Base-by-base conservation (phyloP, 2,329 filamentous ascomycete genomes). In the Hymenoscyphus occultus region DNA sequence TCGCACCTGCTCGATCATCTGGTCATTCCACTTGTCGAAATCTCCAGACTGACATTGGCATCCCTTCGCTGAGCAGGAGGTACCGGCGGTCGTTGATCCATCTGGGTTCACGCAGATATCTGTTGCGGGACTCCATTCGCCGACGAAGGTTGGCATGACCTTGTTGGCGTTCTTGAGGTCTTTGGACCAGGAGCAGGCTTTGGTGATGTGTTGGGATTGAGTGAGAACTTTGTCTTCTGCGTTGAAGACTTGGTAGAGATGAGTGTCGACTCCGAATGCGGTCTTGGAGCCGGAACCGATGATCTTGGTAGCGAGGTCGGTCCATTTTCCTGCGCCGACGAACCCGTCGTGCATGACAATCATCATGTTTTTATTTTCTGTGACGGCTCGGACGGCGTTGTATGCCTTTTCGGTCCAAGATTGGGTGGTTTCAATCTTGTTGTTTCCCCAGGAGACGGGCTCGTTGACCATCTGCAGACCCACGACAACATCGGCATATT, bases 331-430 rank as follows among this genome's bases (percentile, higher is more conserved):
- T 3, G 76, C 70, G 7, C 71, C 71, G 57, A 68, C 64, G 64
- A 78, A 79, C 4, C 73, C 72, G 64, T 80, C 78, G 63, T 80
- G 76, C 75, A 78, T 78, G 40, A 79, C 67, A 57, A 80, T 72
- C 19, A 72, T 68, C 39, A 80, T 68, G 51, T 77, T 67, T 6
- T 68, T 60, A 64, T 79, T 79, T 22, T 70, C 68, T 1, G 74
- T 67, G 1, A 65, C 72, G 6, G 66, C 65, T 64, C 73, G 73
- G 6, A 80, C 73, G 2, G 73, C 74, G 0, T 69, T 42, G 70
- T 77, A 78, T 31, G 77, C 76, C 45, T 74, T 63, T 60, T 74
- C 48, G 0, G 77, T 70, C 77, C 77, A 80, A 0, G 66, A 40
- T 64, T 77, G 70, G 1, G 76, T 79, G 5, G 67, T 69, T 56